These are phyloP conservation scores for Phytophthora palmivora DNA, from an alignment of 352 stramenopile species.

Conservation along the genomic window DNA sequence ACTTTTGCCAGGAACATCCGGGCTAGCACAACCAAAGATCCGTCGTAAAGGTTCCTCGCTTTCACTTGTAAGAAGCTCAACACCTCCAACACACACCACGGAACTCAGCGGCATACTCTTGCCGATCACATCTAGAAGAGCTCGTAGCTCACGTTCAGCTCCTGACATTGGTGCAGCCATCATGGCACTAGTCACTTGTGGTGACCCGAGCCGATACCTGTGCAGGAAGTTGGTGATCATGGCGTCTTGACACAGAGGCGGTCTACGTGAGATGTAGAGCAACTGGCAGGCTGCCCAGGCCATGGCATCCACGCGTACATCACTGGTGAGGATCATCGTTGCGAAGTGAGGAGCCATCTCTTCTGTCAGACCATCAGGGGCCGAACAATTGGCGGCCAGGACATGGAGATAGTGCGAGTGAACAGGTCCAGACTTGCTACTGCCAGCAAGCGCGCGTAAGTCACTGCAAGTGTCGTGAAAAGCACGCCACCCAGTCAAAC, in stretches of 20 bases:
- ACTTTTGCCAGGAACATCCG: constrained; percentile 35
- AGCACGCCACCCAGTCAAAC: constrained; percentile 47
- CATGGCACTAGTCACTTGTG: constrained; percentile 30
- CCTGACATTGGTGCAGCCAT: constrained; percentile 40
- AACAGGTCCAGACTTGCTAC: constrained; percentile 10
- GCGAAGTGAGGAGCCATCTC: constrained; percentile 22
- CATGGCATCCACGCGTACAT: constrained; percentile 54
- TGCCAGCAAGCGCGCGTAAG: constrained; percentile 29
- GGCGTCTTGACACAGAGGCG: constrained; percentile 48
- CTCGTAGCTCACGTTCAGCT: constrained; percentile 43
- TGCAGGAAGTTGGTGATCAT: constrained; percentile 50
- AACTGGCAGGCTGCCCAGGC: constrained; percentile 57
- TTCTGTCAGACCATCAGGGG: constrained; percentile 20
- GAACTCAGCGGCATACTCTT: constrained; percentile 47
- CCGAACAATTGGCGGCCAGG: constrained; percentile 39
- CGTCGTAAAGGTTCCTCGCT: constrained; percentile 9
- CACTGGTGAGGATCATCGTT: constrained; percentile 43
- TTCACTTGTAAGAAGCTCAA: constrained; percentile 28
- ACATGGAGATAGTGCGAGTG: constrained; percentile 42
- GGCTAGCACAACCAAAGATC: constrained; percentile 54
- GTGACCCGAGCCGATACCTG: constrained; percentile 42
- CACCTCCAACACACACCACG: constrained; percentile 50
- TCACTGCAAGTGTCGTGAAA: constrained; percentile 46
- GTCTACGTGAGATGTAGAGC: constrained; percentile 42
- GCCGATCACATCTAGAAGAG: constrained; percentile 46